These are phyloP conservation scores for Casaregolazyma lundiana DNA, from an alignment of 1,139 yeast species.

Conservation along the genomic window DNA sequence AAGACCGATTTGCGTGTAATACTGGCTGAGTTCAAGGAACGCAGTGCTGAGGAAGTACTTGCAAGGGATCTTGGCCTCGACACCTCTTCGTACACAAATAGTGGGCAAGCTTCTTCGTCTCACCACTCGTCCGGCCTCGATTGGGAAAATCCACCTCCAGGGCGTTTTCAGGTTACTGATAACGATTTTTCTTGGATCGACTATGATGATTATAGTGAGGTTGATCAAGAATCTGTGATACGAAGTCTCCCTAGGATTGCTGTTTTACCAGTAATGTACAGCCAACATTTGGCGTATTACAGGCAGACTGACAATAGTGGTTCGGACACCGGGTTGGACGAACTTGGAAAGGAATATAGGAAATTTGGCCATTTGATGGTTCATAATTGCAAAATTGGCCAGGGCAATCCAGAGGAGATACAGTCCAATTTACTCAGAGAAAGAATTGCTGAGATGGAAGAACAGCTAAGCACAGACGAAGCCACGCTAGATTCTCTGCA, in stretches of 20 bases:
- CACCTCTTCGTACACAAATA: conserved; percentile 17
- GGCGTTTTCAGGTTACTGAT: conserved; percentile 39
- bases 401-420: conserved; percentile 30
- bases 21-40: conserved; percentile 61
- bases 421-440: conserved; percentile 30
- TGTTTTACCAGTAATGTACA: conserved; percentile 59
- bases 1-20: conserved; percentile 70
- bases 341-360: conserved; percentile 39
- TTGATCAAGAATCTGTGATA: conserved; percentile 41
- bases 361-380: conserved; percentile 61
- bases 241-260: conserved; percentile 52
- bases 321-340: conserved; percentile 22
- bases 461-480: conserved; percentile 40
- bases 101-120: conserved; percentile 12
- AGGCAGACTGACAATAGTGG: conserved; percentile 51
- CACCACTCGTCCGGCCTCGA: conserved; percentile 14
- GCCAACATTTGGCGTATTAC: conserved; percentile 75
- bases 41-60: conserved; percentile 45
- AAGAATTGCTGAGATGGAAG: conserved; percentile 40
- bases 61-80: conserved; percentile 32
- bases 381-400: conserved; percentile 65
- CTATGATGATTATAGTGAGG: conserved; percentile 71
- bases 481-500: conserved; percentile 35
- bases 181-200: conserved; percentile 71
- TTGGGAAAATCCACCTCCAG: conserved; percentile 20